Percentiles rank a stretch among this genome's conserved stretches.
Conservation (phyloP, 1,139 yeast species). For the Nakaseomyces uthaithaninus region DNA sequence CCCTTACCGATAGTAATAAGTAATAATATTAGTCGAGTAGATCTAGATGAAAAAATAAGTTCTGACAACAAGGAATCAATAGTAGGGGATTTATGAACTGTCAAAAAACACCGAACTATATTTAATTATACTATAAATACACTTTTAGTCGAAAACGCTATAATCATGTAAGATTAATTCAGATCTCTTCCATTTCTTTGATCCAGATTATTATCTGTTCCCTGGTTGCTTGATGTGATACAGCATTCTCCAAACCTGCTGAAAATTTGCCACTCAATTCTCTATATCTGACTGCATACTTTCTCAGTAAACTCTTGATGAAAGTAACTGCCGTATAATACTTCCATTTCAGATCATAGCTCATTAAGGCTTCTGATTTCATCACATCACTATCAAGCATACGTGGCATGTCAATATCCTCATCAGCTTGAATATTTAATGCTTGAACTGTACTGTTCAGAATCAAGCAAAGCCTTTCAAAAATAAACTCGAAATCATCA, state of each 20-base stretch:
- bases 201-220: slow-evolving; percentile 30
- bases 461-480: slow-evolving; percentile 35
- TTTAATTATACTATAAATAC: slow-evolving; percentile 1
- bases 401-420: slow-evolving; percentile 27
- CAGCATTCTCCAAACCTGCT: slow-evolving; percentile 18
- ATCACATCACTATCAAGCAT: slow-evolving; percentile 16
- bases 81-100: too few species aligned
- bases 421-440: slow-evolving; percentile 27
- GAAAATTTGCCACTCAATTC: slow-evolving; percentile 23
- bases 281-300: slow-evolving; percentile 32
- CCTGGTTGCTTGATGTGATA: slow-evolving; percentile 30
- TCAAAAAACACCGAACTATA: too few species aligned
- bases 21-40: too few species aligned
- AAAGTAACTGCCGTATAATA: slow-evolving; percentile 33
- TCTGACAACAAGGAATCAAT: too few species aligned
- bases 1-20: too few species aligned
- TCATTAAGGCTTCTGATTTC: slow-evolving; percentile 16
- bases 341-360: slow-evolving; percentile 33
- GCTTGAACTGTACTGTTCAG: slow-evolving; percentile 31
- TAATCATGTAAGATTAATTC: too few species aligned
- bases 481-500: slow-evolving; percentile 33
- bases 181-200: slow-evolving; percentile 30
- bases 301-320: slow-evolving; percentile 36
- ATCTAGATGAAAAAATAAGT: too few species aligned
- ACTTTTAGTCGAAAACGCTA: background rate